A percentile compares a stretch with the other conserved stretches of the same genome.
Conservation (phyloP, 129 eudicot species). For the Erigeron canadensis region DNA sequence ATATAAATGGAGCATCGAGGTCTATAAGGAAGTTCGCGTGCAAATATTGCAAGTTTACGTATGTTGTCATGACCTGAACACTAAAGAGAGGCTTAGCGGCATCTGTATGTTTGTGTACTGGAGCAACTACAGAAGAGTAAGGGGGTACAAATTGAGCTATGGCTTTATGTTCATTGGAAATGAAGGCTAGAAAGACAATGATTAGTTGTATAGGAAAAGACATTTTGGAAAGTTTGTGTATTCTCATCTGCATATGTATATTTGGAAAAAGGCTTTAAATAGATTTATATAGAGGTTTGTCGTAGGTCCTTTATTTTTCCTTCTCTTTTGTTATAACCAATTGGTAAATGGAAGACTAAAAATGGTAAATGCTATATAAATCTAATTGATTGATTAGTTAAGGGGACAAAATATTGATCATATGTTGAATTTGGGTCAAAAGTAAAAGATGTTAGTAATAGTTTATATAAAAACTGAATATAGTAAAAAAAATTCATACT, state of each 20-base stretch:
- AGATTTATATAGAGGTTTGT: conserved; percentile 10
- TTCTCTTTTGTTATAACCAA: no score
- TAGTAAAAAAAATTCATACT: no score
- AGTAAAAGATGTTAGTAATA: no score
- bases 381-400: no score
- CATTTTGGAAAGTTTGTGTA: conserved; percentile 15
- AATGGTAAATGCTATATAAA: no score
- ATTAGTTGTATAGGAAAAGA: not conserved
- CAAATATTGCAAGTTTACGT: conserved; percentile 3
- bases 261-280: not conserved
- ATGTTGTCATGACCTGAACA: conserved; percentile 24
- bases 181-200: conserved; percentile 15
- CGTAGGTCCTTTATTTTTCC: not conserved
- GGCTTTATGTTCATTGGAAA: conserved; percentile 12
- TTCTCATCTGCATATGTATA: not conserved
- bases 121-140: conserved; percentile 26
- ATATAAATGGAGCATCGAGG: conserved; percentile 30
- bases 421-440: no score
- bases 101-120: conserved; percentile 22
- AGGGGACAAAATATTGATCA: no score
- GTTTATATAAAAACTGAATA: not conserved
- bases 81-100: conserved; percentile 22
- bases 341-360: no score
- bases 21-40: conserved; percentile 28
- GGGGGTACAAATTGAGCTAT: conserved; percentile 16